These are phyloP conservation scores for Craspedostauros australis DNA, from an alignment of 108 stramenopile species.

Conservation along the genomic window DNA sequence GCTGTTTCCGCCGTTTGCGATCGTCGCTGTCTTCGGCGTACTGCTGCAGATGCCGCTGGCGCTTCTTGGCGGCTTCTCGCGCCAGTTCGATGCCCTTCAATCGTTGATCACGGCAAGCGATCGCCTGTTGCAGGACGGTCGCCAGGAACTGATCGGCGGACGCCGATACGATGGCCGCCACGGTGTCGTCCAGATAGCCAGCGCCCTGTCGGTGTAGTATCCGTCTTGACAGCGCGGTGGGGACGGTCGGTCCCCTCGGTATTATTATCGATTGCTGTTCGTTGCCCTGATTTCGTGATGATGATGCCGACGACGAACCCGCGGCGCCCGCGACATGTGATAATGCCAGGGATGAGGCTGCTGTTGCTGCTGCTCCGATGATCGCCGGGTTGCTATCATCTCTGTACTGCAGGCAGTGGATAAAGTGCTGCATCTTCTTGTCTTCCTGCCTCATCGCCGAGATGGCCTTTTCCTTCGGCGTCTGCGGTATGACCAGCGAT, in stretches of 20 bases:
- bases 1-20: slow-evolving; percentile 32
- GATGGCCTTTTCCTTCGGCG: slow-evolving; percentile 34
- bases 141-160: slow-evolving; percentile 80
- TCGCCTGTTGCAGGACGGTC: slow-evolving; percentile 68
- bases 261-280: no score
- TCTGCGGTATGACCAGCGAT: no score
- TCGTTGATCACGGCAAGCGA: slow-evolving; percentile 76
- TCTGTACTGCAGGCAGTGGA: slow-evolving; percentile 33
- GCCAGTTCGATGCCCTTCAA: slow-evolving; percentile 61
- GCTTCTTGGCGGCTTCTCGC: slow-evolving; percentile 27
- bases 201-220: slow-evolving; percentile 70
- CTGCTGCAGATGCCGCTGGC: slow-evolving; percentile 50
- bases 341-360: slow-evolving; percentile 5
- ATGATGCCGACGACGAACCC: no score
- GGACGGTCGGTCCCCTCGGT: slow-evolving; percentile 59
- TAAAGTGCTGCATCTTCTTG: slow-evolving; percentile 32
- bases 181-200: slow-evolving; percentile 71
- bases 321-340: no score
- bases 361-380: neutral
- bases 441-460: slow-evolving; percentile 31
- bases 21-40: slow-evolving; percentile 34
- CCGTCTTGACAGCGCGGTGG: slow-evolving; percentile 63
- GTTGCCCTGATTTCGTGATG: no score
- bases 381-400: slow-evolving; percentile 19
- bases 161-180: slow-evolving; percentile 56